Conservation (phyloP, 192 early-diverging fungal species). For the Umbelopsis vinacea region DNA sequence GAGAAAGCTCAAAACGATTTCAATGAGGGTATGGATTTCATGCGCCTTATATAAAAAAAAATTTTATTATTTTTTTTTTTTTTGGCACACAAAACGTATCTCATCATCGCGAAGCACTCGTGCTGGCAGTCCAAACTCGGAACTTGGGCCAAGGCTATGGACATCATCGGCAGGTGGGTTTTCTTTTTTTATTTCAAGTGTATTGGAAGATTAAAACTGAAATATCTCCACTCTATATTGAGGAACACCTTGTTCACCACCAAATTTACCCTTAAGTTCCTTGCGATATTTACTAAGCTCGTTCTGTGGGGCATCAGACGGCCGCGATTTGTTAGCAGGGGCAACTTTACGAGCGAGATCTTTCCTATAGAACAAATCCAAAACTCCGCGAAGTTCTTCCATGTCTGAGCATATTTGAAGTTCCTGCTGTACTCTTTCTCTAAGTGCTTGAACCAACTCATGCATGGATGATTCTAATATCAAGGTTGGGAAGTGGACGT, state of each 20-base stretch:
- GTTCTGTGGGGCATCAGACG: constrained; percentile 26
- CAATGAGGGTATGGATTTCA: not conserved
- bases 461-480: constrained; percentile 51
- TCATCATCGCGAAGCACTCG: not conserved
- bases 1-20: not conserved
- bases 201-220: constrained; percentile 42
- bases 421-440: constrained; percentile 33
- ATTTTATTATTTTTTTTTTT: no score
- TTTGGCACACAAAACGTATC: constrained; percentile 20
- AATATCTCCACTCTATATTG: constrained; percentile 56
- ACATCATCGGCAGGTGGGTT: not conserved
- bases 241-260: constrained; percentile 50
- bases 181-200: not conserved
- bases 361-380: constrained; percentile 51
- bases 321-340: constrained; percentile 33
- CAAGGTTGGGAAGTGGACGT: constrained; percentile 54
- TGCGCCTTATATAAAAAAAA: constrained; percentile 12
- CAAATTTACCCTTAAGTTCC: constrained; percentile 48
- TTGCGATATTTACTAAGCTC: constrained; percentile 31
- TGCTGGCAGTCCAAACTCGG: constrained; percentile 19
- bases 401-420: constrained; percentile 35
- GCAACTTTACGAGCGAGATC: constrained; percentile 14
- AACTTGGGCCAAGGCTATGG: constrained; percentile 4
- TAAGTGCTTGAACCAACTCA: constrained; percentile 36
- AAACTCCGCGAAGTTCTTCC: constrained; percentile 44